Base-by-base conservation (phyloP, 1,139 yeast species). In the Pneumocystis canis region DNA sequence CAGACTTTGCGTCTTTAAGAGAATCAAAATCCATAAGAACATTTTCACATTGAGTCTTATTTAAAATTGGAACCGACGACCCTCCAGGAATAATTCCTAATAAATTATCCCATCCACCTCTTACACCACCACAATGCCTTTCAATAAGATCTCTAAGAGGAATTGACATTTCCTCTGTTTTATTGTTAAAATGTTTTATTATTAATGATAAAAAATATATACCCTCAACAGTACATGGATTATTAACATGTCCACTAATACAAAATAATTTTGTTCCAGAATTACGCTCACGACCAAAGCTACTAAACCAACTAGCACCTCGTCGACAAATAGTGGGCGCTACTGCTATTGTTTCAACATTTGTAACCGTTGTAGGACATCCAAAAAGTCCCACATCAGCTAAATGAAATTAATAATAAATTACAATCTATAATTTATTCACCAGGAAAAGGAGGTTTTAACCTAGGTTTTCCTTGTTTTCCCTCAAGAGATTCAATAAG, bases 361-460 rank as follows among this genome's bases (percentile, higher is more conserved):
- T 87, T 67, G 95, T 84, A 64, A 87, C 95, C 61, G 95, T 87
- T 57, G 89, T 82, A 68, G 95, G 95, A 75, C 95, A 83, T 72
- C 95, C 95, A 70, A 86, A 87, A 65, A 87, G 79, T 72, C 95
- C 95, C 64, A 87, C 90, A 73, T 94, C 95, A 60, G 95, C 95
- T 58, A 47, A 25, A 47, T 41, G 20, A 16, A 41, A 41, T 41
- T 41, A 41, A 41, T 20, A 41, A 41, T 20, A 5, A 41, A 20
- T 2, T 16, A 18, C 25, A 39, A 41, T 18, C 9, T 6, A 16
- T 6, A 41, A 20, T 20, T 20, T 41, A 7, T 20, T 41, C 53
- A 41, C 54, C 54, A 7, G 95, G 95, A 82, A 87, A 87, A 70
- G 95, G 95, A 60, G 95, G 95, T 81, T 87, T 87, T 74, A 87